phyloP scores from a whole-genome alignment of 192 early-diverging fungal genomes.

The Umbelopsis sp. region DNA sequence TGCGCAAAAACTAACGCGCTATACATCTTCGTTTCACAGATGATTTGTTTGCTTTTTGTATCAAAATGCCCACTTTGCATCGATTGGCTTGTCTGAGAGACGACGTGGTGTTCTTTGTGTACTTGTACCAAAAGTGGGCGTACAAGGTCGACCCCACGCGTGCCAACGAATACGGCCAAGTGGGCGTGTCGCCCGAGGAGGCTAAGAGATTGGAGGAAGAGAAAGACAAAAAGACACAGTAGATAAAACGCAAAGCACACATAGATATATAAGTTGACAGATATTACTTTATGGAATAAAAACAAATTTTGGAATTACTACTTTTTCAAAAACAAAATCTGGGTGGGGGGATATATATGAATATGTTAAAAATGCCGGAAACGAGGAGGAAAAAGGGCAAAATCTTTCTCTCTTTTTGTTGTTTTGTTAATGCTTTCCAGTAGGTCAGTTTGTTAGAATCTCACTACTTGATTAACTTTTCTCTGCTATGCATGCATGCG shows the following conservation, averaged over 20 bases:
- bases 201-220: conserved; percentile 36
- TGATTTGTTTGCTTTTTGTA: conserved; percentile 92
- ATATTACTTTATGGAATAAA: conserved; percentile 10
- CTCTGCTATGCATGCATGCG: no score
- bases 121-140: conserved; percentile 80
- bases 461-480: no score
- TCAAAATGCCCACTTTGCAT: conserved; percentile 93
- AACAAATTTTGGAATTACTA: conserved; percentile 5
- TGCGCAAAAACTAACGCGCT: neutral
- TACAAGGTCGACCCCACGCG: conserved; percentile 83
- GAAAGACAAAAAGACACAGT: conserved; percentile 26
- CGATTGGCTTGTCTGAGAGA: conserved; percentile 84
- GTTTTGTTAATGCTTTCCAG: no score
- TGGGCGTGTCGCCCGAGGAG: conserved; percentile 47
- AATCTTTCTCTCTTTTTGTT: no score
- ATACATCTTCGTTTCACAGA: conserved; percentile 43
- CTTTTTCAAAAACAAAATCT: neutral
- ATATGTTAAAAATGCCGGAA: no score
- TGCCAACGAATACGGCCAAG: conserved; percentile 90
- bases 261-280: neutral
- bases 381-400: no score
- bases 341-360: no score
- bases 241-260: neutral
- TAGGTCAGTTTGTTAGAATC: no score
- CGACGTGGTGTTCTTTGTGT: conserved; percentile 86